Percentiles rank a stretch among this genome's conserved stretches.
Conservation (phyloP, 140 eudicot genomes). For the Stevia rebaudiana region DNA sequence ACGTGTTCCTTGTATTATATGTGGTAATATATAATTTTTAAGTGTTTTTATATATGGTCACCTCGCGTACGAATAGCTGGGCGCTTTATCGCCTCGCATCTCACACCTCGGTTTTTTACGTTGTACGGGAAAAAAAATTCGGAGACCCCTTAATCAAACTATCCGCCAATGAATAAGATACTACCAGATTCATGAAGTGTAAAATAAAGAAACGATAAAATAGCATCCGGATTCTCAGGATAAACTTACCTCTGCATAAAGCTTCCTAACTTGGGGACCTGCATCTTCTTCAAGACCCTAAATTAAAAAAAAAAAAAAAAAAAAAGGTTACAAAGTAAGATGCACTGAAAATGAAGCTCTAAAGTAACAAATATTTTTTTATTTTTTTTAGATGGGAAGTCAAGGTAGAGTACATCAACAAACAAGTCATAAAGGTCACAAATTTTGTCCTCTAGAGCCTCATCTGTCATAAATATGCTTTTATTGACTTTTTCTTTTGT, state of each 20-base stretch:
- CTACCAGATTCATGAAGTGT: background rate
- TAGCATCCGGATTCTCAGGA: background rate
- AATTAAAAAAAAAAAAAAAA: background rate
- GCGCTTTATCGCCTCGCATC: too few species aligned
- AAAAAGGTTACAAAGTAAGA: conserved; percentile 19
- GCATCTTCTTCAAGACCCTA: conserved; percentile 90
- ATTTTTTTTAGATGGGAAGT: background rate
- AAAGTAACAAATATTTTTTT: background rate
- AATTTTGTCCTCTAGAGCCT: conserved; percentile 74
- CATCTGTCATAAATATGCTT: conserved; percentile 53
- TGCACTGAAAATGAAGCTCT: conserved; percentile 1
- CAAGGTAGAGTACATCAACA: conserved; percentile 52
- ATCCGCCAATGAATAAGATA: too few species aligned
- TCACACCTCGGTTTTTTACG: too few species aligned
- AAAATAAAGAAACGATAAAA: background rate
- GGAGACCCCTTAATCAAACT: too few species aligned
- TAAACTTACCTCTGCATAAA: conserved; percentile 59
- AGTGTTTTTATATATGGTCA: too few species aligned
- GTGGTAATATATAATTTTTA: too few species aligned
- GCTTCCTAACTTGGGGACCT: conserved; percentile 73
- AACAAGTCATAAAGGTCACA: conserved; percentile 80
- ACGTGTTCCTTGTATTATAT: too few species aligned
- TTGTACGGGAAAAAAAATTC: too few species aligned
- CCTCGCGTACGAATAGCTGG: too few species aligned
- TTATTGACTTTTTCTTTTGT: conserved; percentile 48